Conservation (phyloP, 1,284 basidiomycete species). For the Tilletia walkeri region DNA sequence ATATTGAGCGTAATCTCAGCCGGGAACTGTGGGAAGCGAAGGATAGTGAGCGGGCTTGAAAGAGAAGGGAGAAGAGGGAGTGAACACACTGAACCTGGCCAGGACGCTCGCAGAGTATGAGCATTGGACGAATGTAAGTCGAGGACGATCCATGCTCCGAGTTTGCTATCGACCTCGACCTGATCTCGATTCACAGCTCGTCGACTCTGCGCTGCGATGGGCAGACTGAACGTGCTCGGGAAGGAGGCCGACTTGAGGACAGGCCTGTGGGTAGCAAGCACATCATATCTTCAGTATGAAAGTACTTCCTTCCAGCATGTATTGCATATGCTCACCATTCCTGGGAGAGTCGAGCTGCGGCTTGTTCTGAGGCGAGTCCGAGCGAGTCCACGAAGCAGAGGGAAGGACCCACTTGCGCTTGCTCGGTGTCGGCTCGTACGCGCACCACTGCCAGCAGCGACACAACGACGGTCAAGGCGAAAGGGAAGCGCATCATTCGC, state of each 20-base stretch:
- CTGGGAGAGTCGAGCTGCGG: neutral
- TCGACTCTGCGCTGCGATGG: neutral
- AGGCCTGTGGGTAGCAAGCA: neutral
- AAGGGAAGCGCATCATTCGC: too few relatives aligned
- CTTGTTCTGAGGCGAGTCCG: neutral
- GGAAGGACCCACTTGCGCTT: slow-evolving; percentile 1
- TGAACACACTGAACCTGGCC: slow-evolving; percentile 10
- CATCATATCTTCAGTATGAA: neutral
- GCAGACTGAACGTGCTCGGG: slow-evolving; percentile 11
- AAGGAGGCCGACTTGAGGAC: neutral
- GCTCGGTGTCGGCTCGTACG: neutral
- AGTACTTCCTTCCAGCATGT: neutral
- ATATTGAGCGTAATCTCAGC: slow-evolving; percentile 1
- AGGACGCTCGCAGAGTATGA: slow-evolving; percentile 9
- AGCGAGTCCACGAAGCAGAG: slow-evolving; percentile 10
- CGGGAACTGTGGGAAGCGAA: neutral
- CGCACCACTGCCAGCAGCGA: neutral
- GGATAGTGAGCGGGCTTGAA: too few relatives aligned
- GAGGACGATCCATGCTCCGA: slow-evolving; percentile 13
- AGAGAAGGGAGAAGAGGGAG: neutral
- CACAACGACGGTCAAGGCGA: too few relatives aligned
- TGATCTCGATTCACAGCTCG: neutral
- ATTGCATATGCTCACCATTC: neutral
- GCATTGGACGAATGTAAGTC: slow-evolving; percentile 12
- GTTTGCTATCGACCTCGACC: slow-evolving; percentile 7